Evolutionary conservation across 2,329 filamentous ascomycete genomes (phyloP).

Genomic region (Colletotrichum plurivorum): DNA sequence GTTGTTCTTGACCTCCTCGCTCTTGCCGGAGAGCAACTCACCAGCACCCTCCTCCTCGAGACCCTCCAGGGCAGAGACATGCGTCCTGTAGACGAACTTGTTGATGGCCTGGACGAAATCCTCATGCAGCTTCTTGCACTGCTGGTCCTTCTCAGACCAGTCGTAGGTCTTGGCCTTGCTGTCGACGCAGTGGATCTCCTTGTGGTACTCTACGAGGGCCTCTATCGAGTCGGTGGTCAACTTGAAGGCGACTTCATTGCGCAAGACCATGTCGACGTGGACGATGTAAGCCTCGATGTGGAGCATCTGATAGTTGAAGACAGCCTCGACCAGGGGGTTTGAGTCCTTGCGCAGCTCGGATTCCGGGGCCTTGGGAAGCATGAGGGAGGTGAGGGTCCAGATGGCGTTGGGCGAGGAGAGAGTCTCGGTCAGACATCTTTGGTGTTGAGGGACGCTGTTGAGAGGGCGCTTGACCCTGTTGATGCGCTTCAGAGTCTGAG

Average conservation of each 20-base stretch:
- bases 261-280: constrained; percentile 98
- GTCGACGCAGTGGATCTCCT: constrained; percentile 93
- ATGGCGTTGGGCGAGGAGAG: constrained; percentile 91
- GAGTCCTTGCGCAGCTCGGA: constrained; percentile 85
- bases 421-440: constrained; percentile 94
- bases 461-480: constrained; percentile 96
- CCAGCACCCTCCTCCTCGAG: constrained; percentile 96
- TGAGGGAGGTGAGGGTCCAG: constrained; percentile 93
- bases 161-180: constrained; percentile 90
- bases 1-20: constrained; percentile 91
- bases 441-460: constrained; percentile 97
- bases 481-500: constrained; percentile 95
- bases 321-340: constrained; percentile 86
- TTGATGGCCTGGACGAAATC: constrained; percentile 97
- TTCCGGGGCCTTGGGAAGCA: constrained; percentile 92
- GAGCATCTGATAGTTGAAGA: constrained; percentile 94
- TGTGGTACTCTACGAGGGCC: constrained; percentile 93
- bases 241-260: constrained; percentile 98
- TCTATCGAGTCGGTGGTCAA: constrained; percentile 96
- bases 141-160: constrained; percentile 96
- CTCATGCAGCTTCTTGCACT: constrained; percentile 97
- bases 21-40: constrained; percentile 91
- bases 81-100: constrained; percentile 94
- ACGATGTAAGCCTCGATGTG: constrained; percentile 98
- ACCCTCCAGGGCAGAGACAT: constrained; percentile 90